phyloP scores from a whole-genome alignment of 768 basidiomycete genomes.

The Polyporus arcularius region DNA sequence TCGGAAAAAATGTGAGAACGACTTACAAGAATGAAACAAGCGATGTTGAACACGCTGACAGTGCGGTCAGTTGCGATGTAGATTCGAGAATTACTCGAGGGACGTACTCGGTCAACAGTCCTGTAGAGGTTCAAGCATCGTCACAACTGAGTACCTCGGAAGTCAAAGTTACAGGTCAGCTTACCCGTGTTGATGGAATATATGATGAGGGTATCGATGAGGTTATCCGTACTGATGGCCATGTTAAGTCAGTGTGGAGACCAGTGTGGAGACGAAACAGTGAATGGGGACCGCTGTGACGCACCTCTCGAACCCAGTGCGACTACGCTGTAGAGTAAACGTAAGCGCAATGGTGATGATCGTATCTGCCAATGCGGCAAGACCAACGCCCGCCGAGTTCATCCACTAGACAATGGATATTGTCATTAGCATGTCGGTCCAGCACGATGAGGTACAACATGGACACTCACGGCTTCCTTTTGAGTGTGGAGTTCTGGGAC shows the following conservation, averaged over 20 bases:
- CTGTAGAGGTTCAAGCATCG: neutral
- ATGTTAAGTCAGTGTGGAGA: neutral
- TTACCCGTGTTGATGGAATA: constrained; percentile 13
- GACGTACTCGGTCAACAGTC: constrained; percentile 8
- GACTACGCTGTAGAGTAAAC: constrained; percentile 2
- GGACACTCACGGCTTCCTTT: constrained; percentile 4
- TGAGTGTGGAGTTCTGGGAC: constrained; percentile 1
- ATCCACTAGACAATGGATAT: constrained; percentile 6
- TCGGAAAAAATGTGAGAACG: neutral
- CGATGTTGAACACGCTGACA: constrained; percentile 3
- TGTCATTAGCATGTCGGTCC: neutral
- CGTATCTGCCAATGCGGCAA: constrained; percentile 10
- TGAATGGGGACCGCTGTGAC: neutral
- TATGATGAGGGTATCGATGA: constrained; percentile 13
- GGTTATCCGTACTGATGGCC: constrained; percentile 2
- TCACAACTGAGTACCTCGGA: neutral
- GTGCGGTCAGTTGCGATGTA: neutral
- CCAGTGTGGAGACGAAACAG: neutral
- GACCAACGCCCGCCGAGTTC: constrained; percentile 11
- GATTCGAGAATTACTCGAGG: no score
- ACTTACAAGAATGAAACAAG: constrained; percentile 9
- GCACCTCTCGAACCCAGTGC: constrained; percentile 9
- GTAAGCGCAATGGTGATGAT: constrained; percentile 5
- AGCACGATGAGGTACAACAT: neutral
- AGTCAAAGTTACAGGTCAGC: neutral